A percentile compares a stretch with the other conserved stretches of the same genome.
These are phyloP conservation scores for Penicillium thymicola DNA, from an alignment of 2,329 filamentous ascomycete species.

Conservation along the genomic window DNA sequence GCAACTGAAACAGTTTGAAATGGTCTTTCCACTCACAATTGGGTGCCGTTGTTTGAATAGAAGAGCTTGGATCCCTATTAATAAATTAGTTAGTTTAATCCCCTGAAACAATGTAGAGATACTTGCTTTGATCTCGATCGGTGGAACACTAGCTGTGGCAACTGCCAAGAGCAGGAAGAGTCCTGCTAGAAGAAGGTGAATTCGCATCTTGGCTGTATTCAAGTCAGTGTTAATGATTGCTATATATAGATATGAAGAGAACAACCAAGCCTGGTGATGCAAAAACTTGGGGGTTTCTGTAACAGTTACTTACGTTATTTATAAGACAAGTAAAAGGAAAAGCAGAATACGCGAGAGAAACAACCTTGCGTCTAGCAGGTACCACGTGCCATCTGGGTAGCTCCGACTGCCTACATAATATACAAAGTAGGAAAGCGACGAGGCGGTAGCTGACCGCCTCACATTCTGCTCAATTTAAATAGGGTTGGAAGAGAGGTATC, in stretches of 20 bases:
- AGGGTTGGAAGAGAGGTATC: too few relatives aligned
- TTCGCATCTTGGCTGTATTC: background rate
- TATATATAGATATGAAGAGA: background rate
- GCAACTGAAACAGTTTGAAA: background rate
- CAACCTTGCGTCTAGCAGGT: background rate
- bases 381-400: background rate
- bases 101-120: background rate
- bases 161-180: background rate
- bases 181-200: background rate
- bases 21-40: background rate
- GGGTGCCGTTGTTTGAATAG: slow-evolving; percentile 2
- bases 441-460: background rate
- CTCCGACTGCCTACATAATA: background rate
- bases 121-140: slow-evolving; percentile 8
- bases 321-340: background rate
- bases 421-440: background rate
- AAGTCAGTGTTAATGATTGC: background rate
- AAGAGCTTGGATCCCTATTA: slow-evolving; percentile 7
- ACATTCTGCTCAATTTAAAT: background rate
- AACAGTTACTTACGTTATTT: background rate
- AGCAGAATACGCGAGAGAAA: too few relatives aligned
- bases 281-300: background rate
- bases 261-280: background rate
- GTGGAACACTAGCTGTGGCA: background rate
- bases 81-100: background rate